phyloP scores from a whole-genome alignment of 1,284 basidiomycete genomes.

The Malassezia equina region DNA sequence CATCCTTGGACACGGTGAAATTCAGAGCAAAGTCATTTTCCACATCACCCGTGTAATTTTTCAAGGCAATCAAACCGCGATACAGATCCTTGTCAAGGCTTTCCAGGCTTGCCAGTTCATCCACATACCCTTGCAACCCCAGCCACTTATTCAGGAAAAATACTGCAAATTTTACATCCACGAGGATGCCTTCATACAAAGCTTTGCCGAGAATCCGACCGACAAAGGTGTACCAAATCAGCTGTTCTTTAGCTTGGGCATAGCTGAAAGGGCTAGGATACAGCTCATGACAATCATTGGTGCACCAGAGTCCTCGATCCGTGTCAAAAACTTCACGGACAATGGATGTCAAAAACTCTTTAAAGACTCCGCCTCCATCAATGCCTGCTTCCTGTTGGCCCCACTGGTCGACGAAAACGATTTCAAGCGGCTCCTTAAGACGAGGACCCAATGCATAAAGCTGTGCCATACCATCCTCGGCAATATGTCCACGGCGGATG shows the following conservation, averaged over 20 bases:
- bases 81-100: slow-evolving; percentile 63
- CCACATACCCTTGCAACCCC: slow-evolving; percentile 42
- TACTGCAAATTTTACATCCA: slow-evolving; percentile 88
- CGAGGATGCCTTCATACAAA: slow-evolving; percentile 87
- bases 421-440: slow-evolving; percentile 70
- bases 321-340: slow-evolving; percentile 86
- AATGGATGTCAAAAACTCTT: slow-evolving; percentile 77
- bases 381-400: slow-evolving; percentile 79
- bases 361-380: slow-evolving; percentile 93
- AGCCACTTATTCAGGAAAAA: slow-evolving; percentile 76
- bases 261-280: slow-evolving; percentile 73
- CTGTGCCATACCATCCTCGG: slow-evolving; percentile 71
- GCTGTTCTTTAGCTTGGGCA: slow-evolving; percentile 31
- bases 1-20: slow-evolving; percentile 83
- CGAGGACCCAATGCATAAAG: slow-evolving; percentile 61
- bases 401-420: slow-evolving; percentile 81
- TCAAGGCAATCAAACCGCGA: slow-evolving; percentile 79
- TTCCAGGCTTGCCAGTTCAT: slow-evolving; percentile 37
- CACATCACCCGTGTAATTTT: slow-evolving; percentile 76
- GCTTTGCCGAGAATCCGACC: slow-evolving; percentile 90
- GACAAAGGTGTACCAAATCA: slow-evolving; percentile 82
- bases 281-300: slow-evolving; percentile 77
- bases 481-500: slow-evolving; percentile 64
- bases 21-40: slow-evolving; percentile 79
- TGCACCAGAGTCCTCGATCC: slow-evolving; percentile 83